Percentiles rank a stretch among this genome's conserved stretches.
phyloP scores from a whole-genome alignment of 1,139 yeast species.

The Debaryomyces subglobosus region DNA sequence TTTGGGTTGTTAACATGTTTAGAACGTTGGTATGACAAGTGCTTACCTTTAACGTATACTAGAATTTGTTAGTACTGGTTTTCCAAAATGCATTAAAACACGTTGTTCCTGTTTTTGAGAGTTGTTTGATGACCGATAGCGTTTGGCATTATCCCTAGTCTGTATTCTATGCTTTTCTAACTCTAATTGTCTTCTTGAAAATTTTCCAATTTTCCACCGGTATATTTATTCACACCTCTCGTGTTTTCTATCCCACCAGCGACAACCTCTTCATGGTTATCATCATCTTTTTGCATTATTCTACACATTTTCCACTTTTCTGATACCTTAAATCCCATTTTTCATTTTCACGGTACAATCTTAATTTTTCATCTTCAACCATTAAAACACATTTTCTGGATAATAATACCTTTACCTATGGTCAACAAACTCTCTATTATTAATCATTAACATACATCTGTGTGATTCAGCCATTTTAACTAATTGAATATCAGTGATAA shows the following conservation, averaged over 20 bases:
- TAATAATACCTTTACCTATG: not conserved
- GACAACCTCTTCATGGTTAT: not conserved
- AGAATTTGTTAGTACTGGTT: slow-evolving; percentile 47
- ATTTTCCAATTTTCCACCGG: not conserved
- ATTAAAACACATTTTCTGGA: not conserved
- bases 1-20: slow-evolving; percentile 98
- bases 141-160: not conserved
- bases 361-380: not conserved
- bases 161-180: not conserved
- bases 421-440: slow-evolving; percentile 2
- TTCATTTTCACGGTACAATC: not conserved
- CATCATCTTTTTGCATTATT: not conserved
- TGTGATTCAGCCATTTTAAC: slow-evolving; percentile 89
- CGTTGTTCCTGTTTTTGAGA: not conserved
- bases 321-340: not conserved
- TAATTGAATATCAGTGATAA: slow-evolving; percentile 10
- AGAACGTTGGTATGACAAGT: slow-evolving; percentile 99
- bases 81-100: not conserved
- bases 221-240: slow-evolving; percentile 3
- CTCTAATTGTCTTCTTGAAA: not conserved
- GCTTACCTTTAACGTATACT: slow-evolving; percentile 99
- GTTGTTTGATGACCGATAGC: slow-evolving; percentile 1
- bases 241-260: not conserved
- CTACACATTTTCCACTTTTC: not conserved
- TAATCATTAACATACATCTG: slow-evolving; percentile 70